Conservation (phyloP, 2,329 filamentous ascomycete species). For the Metarhizium robertsii region DNA sequence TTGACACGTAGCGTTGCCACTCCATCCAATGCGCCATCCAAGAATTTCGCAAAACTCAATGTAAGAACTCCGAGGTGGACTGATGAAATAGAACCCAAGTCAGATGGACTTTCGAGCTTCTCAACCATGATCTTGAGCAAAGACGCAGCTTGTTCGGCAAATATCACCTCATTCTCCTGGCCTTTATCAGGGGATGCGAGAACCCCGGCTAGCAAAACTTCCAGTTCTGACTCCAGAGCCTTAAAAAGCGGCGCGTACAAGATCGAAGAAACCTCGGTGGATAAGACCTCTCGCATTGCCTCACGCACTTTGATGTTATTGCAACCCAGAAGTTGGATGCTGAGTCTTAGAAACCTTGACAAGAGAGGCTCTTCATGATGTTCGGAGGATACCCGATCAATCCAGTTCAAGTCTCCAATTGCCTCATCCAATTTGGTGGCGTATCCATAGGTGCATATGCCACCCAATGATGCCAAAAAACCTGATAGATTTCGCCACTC, state of each 20-base stretch:
- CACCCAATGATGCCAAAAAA: conserved; percentile 57
- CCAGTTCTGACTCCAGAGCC: conserved; percentile 55
- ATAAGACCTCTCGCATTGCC: conserved; percentile 56
- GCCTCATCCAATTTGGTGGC: conserved; percentile 48
- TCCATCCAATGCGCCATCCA: conserved; percentile 49
- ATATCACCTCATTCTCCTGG: conserved; percentile 52
- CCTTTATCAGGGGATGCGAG: conserved; percentile 40
- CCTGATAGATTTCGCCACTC: conserved; percentile 64
- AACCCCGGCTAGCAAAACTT: conserved; percentile 50
- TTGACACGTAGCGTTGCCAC: conserved; percentile 51
- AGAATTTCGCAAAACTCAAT: conserved; percentile 57
- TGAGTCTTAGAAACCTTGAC: conserved; percentile 50
- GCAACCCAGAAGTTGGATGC: conserved; percentile 56
- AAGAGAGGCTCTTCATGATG: conserved; percentile 52
- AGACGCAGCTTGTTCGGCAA: conserved; percentile 58
- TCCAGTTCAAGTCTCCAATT: conserved; percentile 51
- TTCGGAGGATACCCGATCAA: conserved; percentile 50
- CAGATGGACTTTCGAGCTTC: conserved; percentile 51
- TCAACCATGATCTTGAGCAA: conserved; percentile 56
- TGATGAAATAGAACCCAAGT: conserved; percentile 51
- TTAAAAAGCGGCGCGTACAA: conserved; percentile 56
- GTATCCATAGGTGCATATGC: conserved; percentile 54
- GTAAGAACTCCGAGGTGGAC: conserved; percentile 55
- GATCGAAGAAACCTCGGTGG: conserved; percentile 52
- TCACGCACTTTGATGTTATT: conserved; percentile 56